Base-by-base conservation (phyloP, 225 moss, liverwort and hornwort species). In the Polytrichum commune region DNA sequence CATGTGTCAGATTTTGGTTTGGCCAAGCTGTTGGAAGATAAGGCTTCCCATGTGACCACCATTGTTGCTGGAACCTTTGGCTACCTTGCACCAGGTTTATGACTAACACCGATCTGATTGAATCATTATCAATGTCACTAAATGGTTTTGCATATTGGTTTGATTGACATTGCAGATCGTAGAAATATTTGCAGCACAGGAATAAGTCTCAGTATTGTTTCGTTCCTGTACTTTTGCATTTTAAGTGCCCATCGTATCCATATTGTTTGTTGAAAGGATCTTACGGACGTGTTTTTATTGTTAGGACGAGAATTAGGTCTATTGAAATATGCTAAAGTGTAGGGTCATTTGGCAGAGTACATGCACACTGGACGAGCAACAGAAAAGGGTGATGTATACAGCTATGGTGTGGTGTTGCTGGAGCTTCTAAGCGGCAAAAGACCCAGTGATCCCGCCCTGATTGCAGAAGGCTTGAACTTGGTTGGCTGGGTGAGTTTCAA, bases 41-140 rank as follows among this genome's bases (percentile, higher is more conserved):
- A 89, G 66, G 89, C 87, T 32, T 91, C 96, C 73, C 91, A 93
- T 72, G 90, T 90, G 74, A 91, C 96, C 53, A 92, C 92, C 27
- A 88, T 89, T 29, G 95, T 95, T 74, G 95, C 92, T 71, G 95
- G 95, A 27, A 95, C 95, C 62, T 92, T 92, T 26, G 95, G 95
- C 65, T 93, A 95, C 74, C 88, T 95, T 25, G 95, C 95, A 66
- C 95, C 95, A 85, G 95, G 95, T 95, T 68, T 35, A 73, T 23
- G 8, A 23, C 22, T 32, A 24, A 55, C 64, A 0, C 53, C 13
- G 38, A 38, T 38, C 38, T 38, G 38, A 13, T 38, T 13, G 38
- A 7, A 7, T 32, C 32, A 7, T 32, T 32, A 32, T 32, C 32
- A 32, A 32, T 32, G 32, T 32, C 7, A 7, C 32, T 7, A 32